A percentile compares a stretch with the other conserved stretches of the same genome.
These are phyloP conservation scores for Xylaria bambusicola DNA, from an alignment of 495 filamentous ascomycete species.

Conservation along the genomic window DNA sequence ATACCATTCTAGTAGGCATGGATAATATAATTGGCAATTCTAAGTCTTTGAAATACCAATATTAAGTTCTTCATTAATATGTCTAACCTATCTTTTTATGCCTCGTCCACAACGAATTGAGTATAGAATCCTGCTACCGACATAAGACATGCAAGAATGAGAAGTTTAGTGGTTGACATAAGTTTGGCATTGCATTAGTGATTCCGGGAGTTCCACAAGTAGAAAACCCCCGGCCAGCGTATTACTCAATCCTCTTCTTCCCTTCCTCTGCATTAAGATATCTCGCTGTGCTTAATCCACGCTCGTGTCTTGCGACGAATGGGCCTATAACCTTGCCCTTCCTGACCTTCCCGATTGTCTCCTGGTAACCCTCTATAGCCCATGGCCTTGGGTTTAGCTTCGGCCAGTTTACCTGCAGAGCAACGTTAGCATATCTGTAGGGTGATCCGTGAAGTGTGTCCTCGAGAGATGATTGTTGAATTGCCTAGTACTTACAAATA, in stretches of 20 bases:
- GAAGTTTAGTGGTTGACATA: neutral
- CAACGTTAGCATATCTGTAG: neutral
- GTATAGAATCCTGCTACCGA: neutral
- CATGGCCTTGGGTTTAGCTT: slow-evolving; percentile 85
- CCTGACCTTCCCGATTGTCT: slow-evolving; percentile 73
- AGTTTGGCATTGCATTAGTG: neutral
- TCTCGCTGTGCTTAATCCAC: slow-evolving; percentile 74
- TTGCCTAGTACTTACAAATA: slow-evolving; percentile 70
- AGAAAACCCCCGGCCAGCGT: neutral
- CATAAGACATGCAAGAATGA: neutral
- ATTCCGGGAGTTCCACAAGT: neutral
- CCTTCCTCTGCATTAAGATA: slow-evolving; percentile 87
- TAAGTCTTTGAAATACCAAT: too few relatives aligned
- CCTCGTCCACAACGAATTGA: neutral
- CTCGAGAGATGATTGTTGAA: neutral
- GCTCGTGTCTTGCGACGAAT: slow-evolving; percentile 71
- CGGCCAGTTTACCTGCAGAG: slow-evolving; percentile 88
- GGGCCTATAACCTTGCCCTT: slow-evolving; percentile 76
- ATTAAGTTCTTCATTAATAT: too few relatives aligned
- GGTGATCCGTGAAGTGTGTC: neutral
- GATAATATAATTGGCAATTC: too few relatives aligned
- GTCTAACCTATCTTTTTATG: slow-evolving; percentile 15
- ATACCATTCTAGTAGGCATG: too few relatives aligned
- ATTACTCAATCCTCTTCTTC: slow-evolving; percentile 90
- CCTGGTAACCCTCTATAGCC: slow-evolving; percentile 85